Evolutionary conservation across 768 basidiomycete genomes (phyloP).

Genomic region (Mycena crocata): DNA sequence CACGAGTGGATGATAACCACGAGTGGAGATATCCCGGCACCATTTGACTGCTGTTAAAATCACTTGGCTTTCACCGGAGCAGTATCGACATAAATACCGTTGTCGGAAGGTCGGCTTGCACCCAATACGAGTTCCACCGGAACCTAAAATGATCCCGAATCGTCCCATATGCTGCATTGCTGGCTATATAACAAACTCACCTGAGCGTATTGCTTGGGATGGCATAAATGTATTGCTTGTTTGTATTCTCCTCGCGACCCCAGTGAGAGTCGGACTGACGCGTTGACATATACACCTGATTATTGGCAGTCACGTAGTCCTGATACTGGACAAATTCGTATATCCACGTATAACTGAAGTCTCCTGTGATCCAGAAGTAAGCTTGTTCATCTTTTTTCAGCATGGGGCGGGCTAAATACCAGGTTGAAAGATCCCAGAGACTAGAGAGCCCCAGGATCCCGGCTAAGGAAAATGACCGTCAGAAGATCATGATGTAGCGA

Average conservation of each 20-base stretch:
- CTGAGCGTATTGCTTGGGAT: neutral
- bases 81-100: too few relatives aligned
- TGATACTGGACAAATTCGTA: constrained; percentile 13
- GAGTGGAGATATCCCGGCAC: constrained; percentile 10
- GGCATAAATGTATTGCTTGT: neutral
- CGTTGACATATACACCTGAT: constrained; percentile 5
- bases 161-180: too few relatives aligned
- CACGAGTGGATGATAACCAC: constrained; percentile 10
- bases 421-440: neutral
- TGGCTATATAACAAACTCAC: too few relatives aligned
- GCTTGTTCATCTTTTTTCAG: too few relatives aligned
- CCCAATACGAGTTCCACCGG: constrained; percentile 20
- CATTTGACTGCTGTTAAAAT: too few relatives aligned
- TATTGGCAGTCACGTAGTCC: constrained; percentile 2
- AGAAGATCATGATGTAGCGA: too few relatives aligned
- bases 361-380: neutral
- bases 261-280: constrained; percentile 15
- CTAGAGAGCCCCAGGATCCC: too few relatives aligned
- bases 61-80: too few relatives aligned
- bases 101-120: constrained; percentile 5
- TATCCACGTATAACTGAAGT: constrained; percentile 20
- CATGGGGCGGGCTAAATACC: neutral
- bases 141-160: constrained; percentile 16
- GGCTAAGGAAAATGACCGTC: too few relatives aligned
- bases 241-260: constrained; percentile 1